Base-by-base conservation (phyloP, 75 land plant genomes). In the Chamaecyparis obtusa region DNA sequence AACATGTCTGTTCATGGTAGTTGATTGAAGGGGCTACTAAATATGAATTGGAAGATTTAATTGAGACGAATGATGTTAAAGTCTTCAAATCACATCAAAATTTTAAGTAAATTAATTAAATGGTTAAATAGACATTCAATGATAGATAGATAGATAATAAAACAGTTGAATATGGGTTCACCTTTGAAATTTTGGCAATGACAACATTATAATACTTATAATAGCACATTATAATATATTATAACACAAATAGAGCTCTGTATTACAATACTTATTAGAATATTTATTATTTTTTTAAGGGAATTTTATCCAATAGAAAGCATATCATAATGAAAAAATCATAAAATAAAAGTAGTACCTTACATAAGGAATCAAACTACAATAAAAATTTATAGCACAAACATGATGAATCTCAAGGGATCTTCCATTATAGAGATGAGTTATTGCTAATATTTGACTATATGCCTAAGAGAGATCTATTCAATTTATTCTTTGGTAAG, bases 401-500 rank as follows among this genome's bases (percentile, higher is more conserved):
- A 93, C 46, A 92, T 97, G 14, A 90, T 97, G 83, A 94, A 88
- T 88, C 86, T 97, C 0, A 83, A 92, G 43, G 96, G 96, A 5
- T 94, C 79, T 49, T 95, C 93, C 75, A 74, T 87, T 8, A 15
- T 14, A 44, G 56, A 7, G 93, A 90, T 4, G 15, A 51, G 69
- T 90, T 92, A 88, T 90, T 90, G 86, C 77, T 97, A 83, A 94
- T 95, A 55, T 92, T 94, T 55, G 94, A 97, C 83, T 97, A 89
- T 87, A 74, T 97, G 79, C 88, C 92, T 30, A 94, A 91, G 32
- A 96, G 96, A 1, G 92, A 91, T 85, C 86, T 97, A 41, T 89
- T 88, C 7, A 87, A 83, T 5, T 56, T 56, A 16, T 7, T 44
- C 46, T 44, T 44, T 44, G 46, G 46, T 44, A 44, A 44, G 46